These are phyloP conservation scores for Wickerhamiella dianesei DNA, from an alignment of 805 yeast species.

Conservation along the genomic window DNA sequence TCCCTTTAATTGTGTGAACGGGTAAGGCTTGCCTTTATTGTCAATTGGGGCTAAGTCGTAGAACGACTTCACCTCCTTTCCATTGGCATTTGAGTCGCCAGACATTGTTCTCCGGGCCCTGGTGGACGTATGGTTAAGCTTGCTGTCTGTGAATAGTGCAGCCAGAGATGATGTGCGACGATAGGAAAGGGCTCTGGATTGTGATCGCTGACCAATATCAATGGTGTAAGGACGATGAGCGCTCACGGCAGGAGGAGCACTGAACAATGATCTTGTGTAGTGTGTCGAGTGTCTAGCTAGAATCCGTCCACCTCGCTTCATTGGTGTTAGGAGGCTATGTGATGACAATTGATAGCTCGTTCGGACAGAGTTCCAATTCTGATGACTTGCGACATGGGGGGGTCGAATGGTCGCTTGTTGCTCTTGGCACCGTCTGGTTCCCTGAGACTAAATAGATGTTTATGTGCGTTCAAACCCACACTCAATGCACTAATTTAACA, in stretches of 20 bases:
- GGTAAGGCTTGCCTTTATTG: constrained; percentile 43
- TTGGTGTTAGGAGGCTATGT: too few species aligned
- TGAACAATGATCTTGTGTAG: background rate
- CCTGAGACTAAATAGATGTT: background rate
- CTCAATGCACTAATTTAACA: background rate
- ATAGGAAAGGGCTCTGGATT: background rate
- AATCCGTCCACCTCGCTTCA: too few species aligned
- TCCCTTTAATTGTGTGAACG: constrained; percentile 52
- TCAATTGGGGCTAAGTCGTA: constrained; percentile 58
- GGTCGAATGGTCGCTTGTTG: too few species aligned
- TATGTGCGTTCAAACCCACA: background rate
- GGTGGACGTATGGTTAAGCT: background rate
- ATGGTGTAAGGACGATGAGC: background rate
- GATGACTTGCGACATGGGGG: background rate
- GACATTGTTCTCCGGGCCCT: background rate
- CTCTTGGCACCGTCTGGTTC: too few species aligned
- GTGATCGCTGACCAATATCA: background rate
- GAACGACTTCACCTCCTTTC: constrained; percentile 25
- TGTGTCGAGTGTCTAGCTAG: too few species aligned
- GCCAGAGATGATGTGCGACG: background rate
- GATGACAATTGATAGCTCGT: background rate
- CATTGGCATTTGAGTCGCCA: background rate
- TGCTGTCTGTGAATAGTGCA: background rate
- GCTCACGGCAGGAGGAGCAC: background rate
- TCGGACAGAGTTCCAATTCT: background rate